Evolutionary conservation across 1,284 basidiomycete genomes (phyloP), one percentile per base, ranked within the genome.

Genomic region (Malassezia nana): DNA sequence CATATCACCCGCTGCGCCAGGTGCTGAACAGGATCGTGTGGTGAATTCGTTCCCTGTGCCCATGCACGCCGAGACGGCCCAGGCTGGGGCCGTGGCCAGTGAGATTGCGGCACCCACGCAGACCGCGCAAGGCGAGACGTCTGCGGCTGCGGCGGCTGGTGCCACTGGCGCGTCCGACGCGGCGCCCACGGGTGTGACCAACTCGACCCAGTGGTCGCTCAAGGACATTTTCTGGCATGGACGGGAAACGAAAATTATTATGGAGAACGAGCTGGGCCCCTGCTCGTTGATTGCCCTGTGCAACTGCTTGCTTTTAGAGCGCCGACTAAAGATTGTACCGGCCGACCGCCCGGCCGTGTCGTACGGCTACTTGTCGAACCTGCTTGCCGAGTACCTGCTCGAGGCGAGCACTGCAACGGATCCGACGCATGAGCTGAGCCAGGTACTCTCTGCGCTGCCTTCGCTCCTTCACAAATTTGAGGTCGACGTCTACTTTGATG

Each of bases 231-330:
- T 55, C 16, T 65, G 66, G 62, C 56, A 54, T 24, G 64, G 66
- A 3, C 46, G 56, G 2, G 45, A 52, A 3, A 55, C 57, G 50
- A 65, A 66, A 55, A 63, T 66, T 58, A 63, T 71, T 42, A 64
- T 66, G 16, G 63, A 87, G 83, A 55, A 75, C 50, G 62, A 57
- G 18, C 78, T 78, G 46, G 78, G 78, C 1, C 89, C 88, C 6
- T 94, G 89, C 70, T 89, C 87, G 0, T 84, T 92, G 60, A 86
- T 92, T 62, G 87, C 88, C 10, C 84, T 89, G 59, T 65, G 61
- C 56, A 71, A 71, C 53, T 56, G 70, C 31, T 56, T 70, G 15
- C 58, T 72, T 13, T 52, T 74, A 8, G 57, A 63, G 12, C 58
- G 55, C 26, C 54, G 57, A 29, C 42, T 67, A 15, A 35, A 46